Evolutionary conservation across 441 rosid species (phyloP).

Genomic region (Manihot esculenta): DNA sequence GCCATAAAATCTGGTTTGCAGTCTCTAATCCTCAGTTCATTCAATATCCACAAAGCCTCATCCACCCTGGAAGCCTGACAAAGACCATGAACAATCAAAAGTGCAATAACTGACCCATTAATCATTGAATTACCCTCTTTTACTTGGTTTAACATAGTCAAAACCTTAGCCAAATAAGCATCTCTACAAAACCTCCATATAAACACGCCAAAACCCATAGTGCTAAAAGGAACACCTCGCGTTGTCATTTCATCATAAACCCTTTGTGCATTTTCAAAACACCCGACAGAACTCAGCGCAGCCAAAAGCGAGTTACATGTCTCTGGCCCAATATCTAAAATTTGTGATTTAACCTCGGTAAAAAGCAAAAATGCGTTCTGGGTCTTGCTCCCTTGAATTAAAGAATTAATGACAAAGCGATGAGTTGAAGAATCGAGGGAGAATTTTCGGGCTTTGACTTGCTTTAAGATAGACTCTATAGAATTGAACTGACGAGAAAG

Average conservation of each 20-base stretch:
- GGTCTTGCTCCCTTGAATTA: conserved; percentile 43
- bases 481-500: conserved; percentile 59
- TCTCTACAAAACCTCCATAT: conserved; percentile 53
- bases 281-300: conserved; percentile 54
- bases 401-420: conserved; percentile 45
- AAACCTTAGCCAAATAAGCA: conserved; percentile 35
- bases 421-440: conserved; percentile 54
- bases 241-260: conserved; percentile 67
- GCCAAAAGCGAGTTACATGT: conserved; percentile 72
- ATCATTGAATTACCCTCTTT: conserved; percentile 32
- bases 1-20: conserved; percentile 93
- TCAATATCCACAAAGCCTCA: conserved; percentile 60
- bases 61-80: conserved; percentile 56
- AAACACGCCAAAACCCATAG: conserved; percentile 76
- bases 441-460: conserved; percentile 47
- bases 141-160: conserved; percentile 53
- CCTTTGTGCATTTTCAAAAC: conserved; percentile 42
- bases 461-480: conserved; percentile 54
- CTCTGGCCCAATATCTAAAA: conserved; percentile 41
- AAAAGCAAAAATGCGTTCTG: conserved; percentile 64
- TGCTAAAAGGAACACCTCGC: conserved; percentile 46
- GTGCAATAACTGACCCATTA: conserved; percentile 70
- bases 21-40: conserved; percentile 62
- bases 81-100: conserved; percentile 69
- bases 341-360: conserved; percentile 38